phyloP scores from a whole-genome alignment of 305 asterid species.

The Solanum hybrid region DNA sequence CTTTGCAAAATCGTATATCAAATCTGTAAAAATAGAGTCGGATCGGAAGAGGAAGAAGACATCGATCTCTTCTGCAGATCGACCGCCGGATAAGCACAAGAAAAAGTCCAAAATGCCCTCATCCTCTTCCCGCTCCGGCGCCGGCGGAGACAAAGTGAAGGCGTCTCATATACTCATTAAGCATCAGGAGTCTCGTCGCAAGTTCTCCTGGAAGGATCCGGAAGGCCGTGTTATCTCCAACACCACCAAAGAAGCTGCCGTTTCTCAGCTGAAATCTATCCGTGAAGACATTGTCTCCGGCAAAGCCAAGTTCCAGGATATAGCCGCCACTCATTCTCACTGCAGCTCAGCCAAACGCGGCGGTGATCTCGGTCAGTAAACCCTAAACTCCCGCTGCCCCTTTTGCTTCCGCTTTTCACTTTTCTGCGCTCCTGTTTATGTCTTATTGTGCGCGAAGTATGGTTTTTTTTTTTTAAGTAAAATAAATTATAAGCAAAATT shows the following conservation, averaged over 20 bases:
- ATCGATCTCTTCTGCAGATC: slow-evolving; percentile 40
- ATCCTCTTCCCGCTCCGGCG: slow-evolving; percentile 26
- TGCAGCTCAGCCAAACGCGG: slow-evolving; percentile 94
- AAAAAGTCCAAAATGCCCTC: slow-evolving; percentile 67
- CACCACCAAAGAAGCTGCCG: slow-evolving; percentile 69
- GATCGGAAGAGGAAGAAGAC: slow-evolving; percentile 71
- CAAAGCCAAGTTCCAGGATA: slow-evolving; percentile 50
- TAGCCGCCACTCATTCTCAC: slow-evolving; percentile 61
- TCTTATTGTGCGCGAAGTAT: background rate
- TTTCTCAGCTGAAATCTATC: slow-evolving; percentile 47
- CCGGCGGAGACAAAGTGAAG: slow-evolving; percentile 58
- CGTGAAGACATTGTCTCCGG: slow-evolving; percentile 58
- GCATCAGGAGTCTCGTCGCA: slow-evolving; percentile 90
- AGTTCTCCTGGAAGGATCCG: slow-evolving; percentile 93
- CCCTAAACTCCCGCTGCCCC: background rate
- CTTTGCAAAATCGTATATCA: background rate
- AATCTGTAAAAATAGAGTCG: slow-evolving; percentile 49
- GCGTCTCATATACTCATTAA: slow-evolving; percentile 83
- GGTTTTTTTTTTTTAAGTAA: background rate
- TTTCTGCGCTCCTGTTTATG: background rate
- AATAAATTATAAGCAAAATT: background rate
- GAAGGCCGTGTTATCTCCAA: slow-evolving; percentile 61
- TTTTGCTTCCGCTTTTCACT: background rate
- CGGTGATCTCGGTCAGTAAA: slow-evolving; percentile 75
- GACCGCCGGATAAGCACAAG: slow-evolving; percentile 25